A percentile compares a stretch with the other conserved stretches of the same genome.
Conservation (phyloP, 1,284 basidiomycete species). For the Apiotrichum montevideense region DNA sequence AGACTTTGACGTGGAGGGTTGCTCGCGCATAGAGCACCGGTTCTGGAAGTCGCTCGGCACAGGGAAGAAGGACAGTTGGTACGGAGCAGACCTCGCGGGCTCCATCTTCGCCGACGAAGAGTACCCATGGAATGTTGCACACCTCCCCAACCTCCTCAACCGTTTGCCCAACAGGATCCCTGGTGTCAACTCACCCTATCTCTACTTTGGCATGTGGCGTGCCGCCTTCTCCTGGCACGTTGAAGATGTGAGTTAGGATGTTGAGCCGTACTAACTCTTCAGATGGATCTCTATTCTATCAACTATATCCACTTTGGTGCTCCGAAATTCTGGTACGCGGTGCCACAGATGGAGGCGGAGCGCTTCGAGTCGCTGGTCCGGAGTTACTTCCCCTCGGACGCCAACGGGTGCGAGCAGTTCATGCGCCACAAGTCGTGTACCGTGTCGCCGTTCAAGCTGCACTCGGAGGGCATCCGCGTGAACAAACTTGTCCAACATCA, state of each 20-base stretch:
- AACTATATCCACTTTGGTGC: conserved; percentile 99
- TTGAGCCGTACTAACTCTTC: background rate
- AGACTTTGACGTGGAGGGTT: conserved; percentile 81
- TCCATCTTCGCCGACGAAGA: conserved; percentile 80
- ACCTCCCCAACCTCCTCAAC: conserved; percentile 78
- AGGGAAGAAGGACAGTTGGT: conserved; percentile 70
- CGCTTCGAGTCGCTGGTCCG: conserved; percentile 60
- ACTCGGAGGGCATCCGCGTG: conserved; percentile 72
- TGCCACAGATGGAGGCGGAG: conserved; percentile 75
- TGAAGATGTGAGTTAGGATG: conserved; percentile 54
- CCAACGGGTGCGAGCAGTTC: conserved; percentile 80
- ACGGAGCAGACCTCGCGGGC: conserved; percentile 83
- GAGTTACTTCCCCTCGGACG: conserved; percentile 80
- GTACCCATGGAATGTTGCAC: conserved; percentile 85
- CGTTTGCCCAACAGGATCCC: conserved; percentile 64
- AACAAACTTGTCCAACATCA: conserved; percentile 84
- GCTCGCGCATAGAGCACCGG: conserved; percentile 76
- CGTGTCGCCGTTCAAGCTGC: conserved; percentile 77
- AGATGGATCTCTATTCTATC: conserved; percentile 96
- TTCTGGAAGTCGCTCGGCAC: conserved; percentile 84
- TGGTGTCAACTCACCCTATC: conserved; percentile 93
- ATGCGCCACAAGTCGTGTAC: conserved; percentile 95
- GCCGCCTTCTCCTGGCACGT: conserved; percentile 99
- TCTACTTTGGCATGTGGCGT: conserved; percentile 99
- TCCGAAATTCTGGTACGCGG: conserved; percentile 91